Conservation (phyloP, 768 basidiomycete genomes). For the Leucogyrophana mollusca region DNA sequence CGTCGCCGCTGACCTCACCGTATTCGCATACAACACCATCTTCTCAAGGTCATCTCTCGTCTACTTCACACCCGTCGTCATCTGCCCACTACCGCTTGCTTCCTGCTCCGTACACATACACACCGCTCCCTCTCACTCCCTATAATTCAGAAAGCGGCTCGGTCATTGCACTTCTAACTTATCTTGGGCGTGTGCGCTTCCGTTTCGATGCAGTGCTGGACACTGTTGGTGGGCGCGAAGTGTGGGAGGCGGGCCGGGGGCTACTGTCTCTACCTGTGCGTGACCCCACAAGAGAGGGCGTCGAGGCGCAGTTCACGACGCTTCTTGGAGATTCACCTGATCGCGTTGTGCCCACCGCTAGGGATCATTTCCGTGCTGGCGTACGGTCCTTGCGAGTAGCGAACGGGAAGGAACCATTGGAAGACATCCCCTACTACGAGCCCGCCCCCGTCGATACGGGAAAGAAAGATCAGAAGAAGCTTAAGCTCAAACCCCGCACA, state of each 20-base stretch:
- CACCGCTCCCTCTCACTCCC: conserved; percentile 24
- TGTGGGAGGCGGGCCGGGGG: conserved; percentile 73
- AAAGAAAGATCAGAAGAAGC: conserved; percentile 30
- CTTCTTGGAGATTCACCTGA: conserved; percentile 70
- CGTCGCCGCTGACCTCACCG: conserved; percentile 32
- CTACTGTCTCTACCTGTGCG: conserved; percentile 44
- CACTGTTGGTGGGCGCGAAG: conserved; percentile 74
- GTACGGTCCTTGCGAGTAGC: conserved; percentile 54
- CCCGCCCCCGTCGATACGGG: conserved; percentile 14
- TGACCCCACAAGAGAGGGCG: conserved; percentile 26
- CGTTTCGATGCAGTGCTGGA: conserved; percentile 81
- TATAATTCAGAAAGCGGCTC: conserved; percentile 27
- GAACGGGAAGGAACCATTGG: conserved; percentile 26
- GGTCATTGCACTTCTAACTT: conserved; percentile 22
- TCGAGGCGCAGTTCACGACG: conserved; percentile 68
- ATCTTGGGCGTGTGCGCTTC: conserved; percentile 24
- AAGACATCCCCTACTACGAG: conserved; percentile 24
- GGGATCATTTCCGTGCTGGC: conserved; percentile 73
- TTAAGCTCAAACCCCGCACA: conserved; percentile 31
- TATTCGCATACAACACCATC: conserved; percentile 23
- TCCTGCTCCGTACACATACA: conserved; percentile 27
- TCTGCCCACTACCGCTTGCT: conserved; percentile 24
- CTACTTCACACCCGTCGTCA: conserved; percentile 16
- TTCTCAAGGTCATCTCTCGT: conserved; percentile 18
- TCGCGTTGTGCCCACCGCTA: conserved; percentile 63